Evolutionary conservation across 257 asterid genomes (phyloP), one percentile per base, ranked within the genome.

Genomic region (Dorcoceras hygrometricum): DNA sequence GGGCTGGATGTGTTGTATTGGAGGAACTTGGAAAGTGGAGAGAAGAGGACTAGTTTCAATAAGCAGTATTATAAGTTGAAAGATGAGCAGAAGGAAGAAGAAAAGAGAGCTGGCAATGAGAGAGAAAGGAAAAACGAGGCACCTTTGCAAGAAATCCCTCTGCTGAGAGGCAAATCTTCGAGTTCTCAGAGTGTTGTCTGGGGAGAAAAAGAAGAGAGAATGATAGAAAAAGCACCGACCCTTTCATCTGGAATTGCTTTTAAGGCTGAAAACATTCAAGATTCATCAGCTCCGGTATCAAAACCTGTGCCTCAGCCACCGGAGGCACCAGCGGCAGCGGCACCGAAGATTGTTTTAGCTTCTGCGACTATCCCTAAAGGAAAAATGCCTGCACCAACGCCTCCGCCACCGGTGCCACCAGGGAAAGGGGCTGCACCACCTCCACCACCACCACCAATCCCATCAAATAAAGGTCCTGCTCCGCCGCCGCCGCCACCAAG

Each of bases 1-100:
- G 88, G 88, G 8, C 34, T 82, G 72, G 88, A 82, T 65, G 88
- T 82, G 26, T 69, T 82, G 58, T 82, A 82, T 54, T 82, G 88
- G 88, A 82, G 82, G 59, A 80, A 80, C 29, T 28, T 80, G 24
- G 76, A 80, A 23, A 59, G 63, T n/a, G 77, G 57, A 24, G 76
- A 76, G 31, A 63, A 25, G 11, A 76, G 67, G 4, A 67, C 65
- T 39, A 65, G 71, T 43, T 80, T 75, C 36, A 74, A 73, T 10
- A 78, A 74, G 62, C 73, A 73, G 65, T 73, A 58, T 16, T 63
- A 69, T 62, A 69, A 24, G 19, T 58, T 70, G 16, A 68, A 65
- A 39, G 18, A 22, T 6, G 73, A 68, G 36, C 71, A 68, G 57
- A 67, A 74, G 55, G 87, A 72, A 57, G 83, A 77, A 34, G 74